These are phyloP conservation scores for Dendrobium huoshanense DNA, from an alignment of 106 monocot species.

Conservation along the genomic window DNA sequence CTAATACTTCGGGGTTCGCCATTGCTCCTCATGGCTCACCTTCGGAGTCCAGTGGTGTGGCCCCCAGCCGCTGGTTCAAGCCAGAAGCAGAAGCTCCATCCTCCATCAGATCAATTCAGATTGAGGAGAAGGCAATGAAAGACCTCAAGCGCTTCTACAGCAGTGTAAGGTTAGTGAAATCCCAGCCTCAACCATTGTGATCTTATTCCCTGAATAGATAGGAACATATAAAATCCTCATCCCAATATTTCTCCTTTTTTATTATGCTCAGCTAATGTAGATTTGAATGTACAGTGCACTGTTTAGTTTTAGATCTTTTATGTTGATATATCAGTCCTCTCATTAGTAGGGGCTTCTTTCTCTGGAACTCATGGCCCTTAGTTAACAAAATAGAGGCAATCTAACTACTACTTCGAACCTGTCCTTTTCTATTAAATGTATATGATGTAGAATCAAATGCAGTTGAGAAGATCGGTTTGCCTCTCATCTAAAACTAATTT, in stretches of 20 bases:
- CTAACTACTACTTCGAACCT: no score
- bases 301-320: constrained; percentile 2
- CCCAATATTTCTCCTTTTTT: background rate
- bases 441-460: no score
- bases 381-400: no score
- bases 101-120: constrained; percentile 89
- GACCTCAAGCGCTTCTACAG: constrained; percentile 89
- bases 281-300: constrained; percentile 37
- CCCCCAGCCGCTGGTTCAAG: constrained; percentile 89
- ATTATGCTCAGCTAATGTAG: constrained; percentile 15
- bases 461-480: no score
- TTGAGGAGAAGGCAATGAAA: constrained; percentile 94
- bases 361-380: no score
- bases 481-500: no score
- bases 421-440: no score
- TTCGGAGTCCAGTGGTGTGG: constrained; percentile 24
- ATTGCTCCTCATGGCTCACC: constrained; percentile 32
- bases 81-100: constrained; percentile 84
- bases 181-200: constrained; percentile 28
- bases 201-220: background rate
- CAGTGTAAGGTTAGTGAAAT: constrained; percentile 72
- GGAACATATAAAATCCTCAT: background rate
- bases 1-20: constrained; percentile 58
- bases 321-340: background rate
- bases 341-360: background rate